Evolutionary conservation across 2,329 filamentous ascomycete genomes (phyloP).

Genomic region (Verticillium longisporum): DNA sequence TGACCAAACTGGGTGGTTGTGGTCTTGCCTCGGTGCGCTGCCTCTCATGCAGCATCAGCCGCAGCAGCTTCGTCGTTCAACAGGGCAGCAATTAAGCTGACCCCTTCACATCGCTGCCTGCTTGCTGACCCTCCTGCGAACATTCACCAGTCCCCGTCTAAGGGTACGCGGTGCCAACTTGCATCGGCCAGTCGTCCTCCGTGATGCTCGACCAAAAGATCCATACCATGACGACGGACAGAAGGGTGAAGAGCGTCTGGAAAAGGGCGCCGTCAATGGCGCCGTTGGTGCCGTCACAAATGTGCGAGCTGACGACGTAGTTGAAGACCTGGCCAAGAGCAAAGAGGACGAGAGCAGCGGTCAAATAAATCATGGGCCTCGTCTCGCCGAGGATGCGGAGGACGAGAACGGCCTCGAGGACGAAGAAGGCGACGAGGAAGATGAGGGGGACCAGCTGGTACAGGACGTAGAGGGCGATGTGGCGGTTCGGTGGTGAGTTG

Average conservation of each 20-base stretch:
- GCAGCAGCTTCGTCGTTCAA: neutral
- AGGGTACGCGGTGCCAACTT: conserved; percentile 33
- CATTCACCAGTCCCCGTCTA: conserved; percentile 3
- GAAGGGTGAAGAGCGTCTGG: conserved; percentile 83
- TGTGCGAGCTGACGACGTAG: conserved; percentile 85
- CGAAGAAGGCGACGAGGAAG: conserved; percentile 81
- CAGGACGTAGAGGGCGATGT: conserved; percentile 85
- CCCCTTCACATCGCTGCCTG: neutral
- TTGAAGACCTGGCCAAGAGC: conserved; percentile 93
- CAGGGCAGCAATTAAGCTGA: neutral
- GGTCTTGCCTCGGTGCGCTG: neutral
- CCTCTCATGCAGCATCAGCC: neutral
- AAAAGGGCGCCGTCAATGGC: conserved; percentile 93
- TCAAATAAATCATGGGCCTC: conserved; percentile 87
- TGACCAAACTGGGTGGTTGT: neutral
- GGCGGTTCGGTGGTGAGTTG: conserved; percentile 56
- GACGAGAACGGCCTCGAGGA: conserved; percentile 78
- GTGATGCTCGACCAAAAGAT: conserved; percentile 98
- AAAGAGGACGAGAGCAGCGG: conserved; percentile 70
- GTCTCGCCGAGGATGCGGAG: conserved; percentile 79
- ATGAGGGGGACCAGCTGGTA: conserved; percentile 87
- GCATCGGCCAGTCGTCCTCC: conserved; percentile 90
- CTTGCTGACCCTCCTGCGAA: neutral
- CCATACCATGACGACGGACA: conserved; percentile 80
- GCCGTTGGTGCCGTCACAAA: conserved; percentile 75